phyloP scores from a whole-genome alignment of 306 rosid genomes.

The Arachis hypogaea region DNA sequence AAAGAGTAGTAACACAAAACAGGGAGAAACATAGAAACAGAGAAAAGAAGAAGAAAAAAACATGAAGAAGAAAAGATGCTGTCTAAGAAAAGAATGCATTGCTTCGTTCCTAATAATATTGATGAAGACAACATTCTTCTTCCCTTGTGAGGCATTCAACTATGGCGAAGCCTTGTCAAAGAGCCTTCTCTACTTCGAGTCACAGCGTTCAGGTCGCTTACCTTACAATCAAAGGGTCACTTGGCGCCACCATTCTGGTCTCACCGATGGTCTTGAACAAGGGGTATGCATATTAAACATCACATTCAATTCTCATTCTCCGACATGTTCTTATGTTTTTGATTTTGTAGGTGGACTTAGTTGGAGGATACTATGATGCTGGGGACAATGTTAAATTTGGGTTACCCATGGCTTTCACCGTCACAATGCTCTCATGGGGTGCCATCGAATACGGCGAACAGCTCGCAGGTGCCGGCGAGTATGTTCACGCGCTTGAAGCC shows the following conservation, averaged over 20 bases:
- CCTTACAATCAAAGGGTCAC: constrained; percentile 77
- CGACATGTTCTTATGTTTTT: too few species aligned
- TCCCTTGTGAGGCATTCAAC: constrained; percentile 50
- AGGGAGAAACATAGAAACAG: neutral
- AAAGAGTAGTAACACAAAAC: neutral
- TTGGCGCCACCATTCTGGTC: constrained; percentile 90
- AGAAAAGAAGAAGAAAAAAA: neutral
- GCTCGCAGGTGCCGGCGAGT: constrained; percentile 61
- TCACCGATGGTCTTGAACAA: constrained; percentile 80
- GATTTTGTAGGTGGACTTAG: constrained; percentile 73
- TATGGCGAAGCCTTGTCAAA: constrained; percentile 69
- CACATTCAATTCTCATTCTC: too few species aligned
- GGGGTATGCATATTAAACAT: constrained; percentile 49
- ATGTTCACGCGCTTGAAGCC: constrained; percentile 70
- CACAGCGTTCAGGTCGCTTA: constrained; percentile 85
- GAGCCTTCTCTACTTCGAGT: constrained; percentile 78
- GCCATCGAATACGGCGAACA: constrained; percentile 63
- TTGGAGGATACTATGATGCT: constrained; percentile 91
- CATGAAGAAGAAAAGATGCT: constrained; percentile 44
- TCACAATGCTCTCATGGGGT: constrained; percentile 84
- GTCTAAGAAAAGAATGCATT: constrained; percentile 36
- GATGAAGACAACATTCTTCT: constrained; percentile 32
- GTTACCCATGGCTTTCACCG: constrained; percentile 83
- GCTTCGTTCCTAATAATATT: constrained; percentile 38
- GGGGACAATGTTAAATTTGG: constrained; percentile 92